Percentiles rank a stretch among this genome's conserved stretches.
Conservation (phyloP, 2,329 filamentous ascomycete species). For the Trichophyton benhamiae region DNA sequence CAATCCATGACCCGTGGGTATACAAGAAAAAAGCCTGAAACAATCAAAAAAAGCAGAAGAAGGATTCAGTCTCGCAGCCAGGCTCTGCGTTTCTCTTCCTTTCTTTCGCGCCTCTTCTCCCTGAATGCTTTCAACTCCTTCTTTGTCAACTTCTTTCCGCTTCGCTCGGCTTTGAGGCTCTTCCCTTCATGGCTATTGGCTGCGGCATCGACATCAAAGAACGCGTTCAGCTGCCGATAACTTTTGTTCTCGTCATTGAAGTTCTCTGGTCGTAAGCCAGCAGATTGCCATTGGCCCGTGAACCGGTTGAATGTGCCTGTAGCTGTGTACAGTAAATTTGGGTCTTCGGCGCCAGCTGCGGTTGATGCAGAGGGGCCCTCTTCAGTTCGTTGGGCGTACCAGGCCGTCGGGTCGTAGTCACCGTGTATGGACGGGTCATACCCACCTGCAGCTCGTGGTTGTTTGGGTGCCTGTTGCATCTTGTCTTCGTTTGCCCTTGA, state of each 20-base stretch:
- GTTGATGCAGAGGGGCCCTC: conserved; percentile 26
- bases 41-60: background rate
- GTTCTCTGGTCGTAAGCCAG: conserved; percentile 55
- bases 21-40: background rate
- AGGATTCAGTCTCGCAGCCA: conserved; percentile 70
- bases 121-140: conserved; percentile 82
- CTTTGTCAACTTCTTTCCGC: conserved; percentile 71
- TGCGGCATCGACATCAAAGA: conserved; percentile 89
- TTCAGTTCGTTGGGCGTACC: conserved; percentile 57
- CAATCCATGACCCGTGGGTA: background rate
- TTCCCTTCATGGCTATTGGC: conserved; percentile 82
- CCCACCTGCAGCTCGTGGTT: conserved; percentile 42
- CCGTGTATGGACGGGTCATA: conserved; percentile 97
- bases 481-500: conserved; percentile 21
- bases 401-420: conserved; percentile 90
- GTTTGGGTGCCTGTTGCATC: conserved; percentile 22
- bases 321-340: conserved; percentile 47
- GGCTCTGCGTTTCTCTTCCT: conserved; percentile 85
- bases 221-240: conserved; percentile 77
- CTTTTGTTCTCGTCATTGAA: conserved; percentile 83
- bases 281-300: conserved; percentile 68
- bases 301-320: conserved; percentile 80
- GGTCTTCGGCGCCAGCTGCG: conserved; percentile 25
- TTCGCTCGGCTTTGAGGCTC: conserved; percentile 82
- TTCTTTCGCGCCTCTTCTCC: conserved; percentile 75